These are phyloP conservation scores for Carex cristatella DNA, from an alignment of 176 grass and related monocot genomes.

Conservation along the genomic window DNA sequence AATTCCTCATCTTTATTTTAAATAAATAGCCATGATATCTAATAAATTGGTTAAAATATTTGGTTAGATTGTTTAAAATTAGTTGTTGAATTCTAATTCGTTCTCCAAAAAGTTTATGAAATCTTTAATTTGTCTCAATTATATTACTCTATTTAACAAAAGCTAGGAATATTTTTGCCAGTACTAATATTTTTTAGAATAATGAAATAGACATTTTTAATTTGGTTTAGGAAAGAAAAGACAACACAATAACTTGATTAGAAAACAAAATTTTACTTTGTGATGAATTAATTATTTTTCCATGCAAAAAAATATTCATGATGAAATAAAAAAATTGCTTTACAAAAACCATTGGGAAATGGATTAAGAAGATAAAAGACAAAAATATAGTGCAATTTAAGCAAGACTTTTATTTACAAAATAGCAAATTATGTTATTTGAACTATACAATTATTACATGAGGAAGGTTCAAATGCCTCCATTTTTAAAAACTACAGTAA, in stretches of 20 bases:
- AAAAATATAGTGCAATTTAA: neutral
- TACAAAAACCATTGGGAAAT: neutral
- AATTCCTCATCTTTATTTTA: no score
- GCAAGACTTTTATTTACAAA: neutral
- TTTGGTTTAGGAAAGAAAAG: neutral
- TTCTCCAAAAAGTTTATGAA: neutral
- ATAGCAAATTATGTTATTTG: neutral
- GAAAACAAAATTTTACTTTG: neutral
- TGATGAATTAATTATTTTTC: neutral
- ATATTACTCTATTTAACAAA: neutral
- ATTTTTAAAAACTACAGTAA: no score
- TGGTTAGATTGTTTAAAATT: neutral
- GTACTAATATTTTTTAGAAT: neutral
- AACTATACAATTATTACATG: neutral
- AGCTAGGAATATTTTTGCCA: neutral
- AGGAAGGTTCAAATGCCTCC: no score
- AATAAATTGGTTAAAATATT: neutral
- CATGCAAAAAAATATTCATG: neutral
- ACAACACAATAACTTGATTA: neutral
- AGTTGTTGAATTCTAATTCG: neutral
- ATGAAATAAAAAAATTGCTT: neutral
- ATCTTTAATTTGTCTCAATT: neutral
- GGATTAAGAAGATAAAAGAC: neutral
- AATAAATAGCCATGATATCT: no score
- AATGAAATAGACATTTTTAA: neutral